phyloP scores from a whole-genome alignment of 2,329 filamentous ascomycete genomes.

The Monosporascus cannonballus region DNA sequence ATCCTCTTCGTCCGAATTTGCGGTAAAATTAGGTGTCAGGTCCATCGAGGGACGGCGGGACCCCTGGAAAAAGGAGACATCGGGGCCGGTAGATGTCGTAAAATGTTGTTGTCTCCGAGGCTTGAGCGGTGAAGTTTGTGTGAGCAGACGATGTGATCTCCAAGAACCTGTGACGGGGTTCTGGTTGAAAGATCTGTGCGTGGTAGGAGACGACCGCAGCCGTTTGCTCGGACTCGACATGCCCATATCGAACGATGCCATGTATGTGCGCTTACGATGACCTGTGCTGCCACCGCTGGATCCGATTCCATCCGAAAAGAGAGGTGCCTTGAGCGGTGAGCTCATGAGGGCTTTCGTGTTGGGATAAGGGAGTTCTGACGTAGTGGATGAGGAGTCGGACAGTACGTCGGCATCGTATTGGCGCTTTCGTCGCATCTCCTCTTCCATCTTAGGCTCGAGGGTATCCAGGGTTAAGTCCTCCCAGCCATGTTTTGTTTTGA shows the following conservation, averaged over 20 bases:
- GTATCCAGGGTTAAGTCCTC: conserved; percentile 81
- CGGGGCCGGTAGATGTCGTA: conserved; percentile 62
- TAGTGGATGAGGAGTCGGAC: conserved; percentile 81
- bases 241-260: conserved; percentile 50
- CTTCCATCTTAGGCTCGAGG: conserved; percentile 78
- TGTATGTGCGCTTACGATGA: conserved; percentile 59
- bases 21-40: conserved; percentile 53
- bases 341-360: conserved; percentile 63
- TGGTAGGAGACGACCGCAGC: conserved; percentile 59
- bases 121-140: conserved; percentile 83
- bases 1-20: conserved; percentile 74
- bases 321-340: conserved; percentile 73
- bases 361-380: conserved; percentile 70
- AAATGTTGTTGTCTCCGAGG: conserved; percentile 69
- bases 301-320: conserved; percentile 78
- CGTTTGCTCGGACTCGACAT: conserved; percentile 61
- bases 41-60: conserved; percentile 62
- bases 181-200: conserved; percentile 49
- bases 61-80: conserved; percentile 73
- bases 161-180: conserved; percentile 56
- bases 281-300: conserved; percentile 63
- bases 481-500: conserved; percentile 96
- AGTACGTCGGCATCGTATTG: conserved; percentile 65
- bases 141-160: conserved; percentile 70
- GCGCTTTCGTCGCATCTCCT: conserved; percentile 70